Evolutionary conservation across 2,329 filamentous ascomycete genomes (phyloP).

Genomic region (Hirsutella thompsonii): DNA sequence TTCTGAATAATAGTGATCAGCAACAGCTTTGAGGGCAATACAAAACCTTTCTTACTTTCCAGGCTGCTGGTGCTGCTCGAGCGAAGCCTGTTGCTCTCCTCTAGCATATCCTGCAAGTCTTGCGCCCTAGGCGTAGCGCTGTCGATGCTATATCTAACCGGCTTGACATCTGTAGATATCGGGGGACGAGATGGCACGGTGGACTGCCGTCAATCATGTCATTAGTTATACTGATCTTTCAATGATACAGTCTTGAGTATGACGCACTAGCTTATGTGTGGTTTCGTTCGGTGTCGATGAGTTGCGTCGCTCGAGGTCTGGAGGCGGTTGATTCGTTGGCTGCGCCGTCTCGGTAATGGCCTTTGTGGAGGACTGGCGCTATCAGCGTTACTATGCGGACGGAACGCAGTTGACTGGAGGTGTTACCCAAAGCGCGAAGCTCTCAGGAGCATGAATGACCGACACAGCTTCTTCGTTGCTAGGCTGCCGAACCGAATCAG

Average conservation of each 20-base stretch:
- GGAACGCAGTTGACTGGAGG: neutral
- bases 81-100: slow-evolving; percentile 40
- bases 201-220: neutral
- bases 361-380: slow-evolving; percentile 29
- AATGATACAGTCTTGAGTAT: no score
- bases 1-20: slow-evolving; percentile 22
- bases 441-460: slow-evolving; percentile 80
- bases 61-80: slow-evolving; percentile 63
- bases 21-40: neutral
- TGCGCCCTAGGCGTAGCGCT: slow-evolving; percentile 71
- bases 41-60: slow-evolving; percentile 50
- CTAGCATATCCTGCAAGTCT: slow-evolving; percentile 61
- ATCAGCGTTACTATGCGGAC: neutral
- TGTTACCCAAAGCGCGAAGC: slow-evolving; percentile 67
- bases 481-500: slow-evolving; percentile 42
- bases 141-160: slow-evolving; percentile 51
- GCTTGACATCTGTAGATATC: slow-evolving; percentile 63
- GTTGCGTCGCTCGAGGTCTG: slow-evolving; percentile 23
- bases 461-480: slow-evolving; percentile 71
- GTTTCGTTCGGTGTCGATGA: slow-evolving; percentile 11
- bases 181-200: slow-evolving; percentile 47
- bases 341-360: slow-evolving; percentile 26
- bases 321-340: slow-evolving; percentile 21
- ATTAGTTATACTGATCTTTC: neutral
- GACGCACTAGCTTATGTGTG: slow-evolving; percentile 11